Base-by-base conservation (phyloP, 2,329 filamentous ascomycete genomes). In the Penicillium oxalicum region DNA sequence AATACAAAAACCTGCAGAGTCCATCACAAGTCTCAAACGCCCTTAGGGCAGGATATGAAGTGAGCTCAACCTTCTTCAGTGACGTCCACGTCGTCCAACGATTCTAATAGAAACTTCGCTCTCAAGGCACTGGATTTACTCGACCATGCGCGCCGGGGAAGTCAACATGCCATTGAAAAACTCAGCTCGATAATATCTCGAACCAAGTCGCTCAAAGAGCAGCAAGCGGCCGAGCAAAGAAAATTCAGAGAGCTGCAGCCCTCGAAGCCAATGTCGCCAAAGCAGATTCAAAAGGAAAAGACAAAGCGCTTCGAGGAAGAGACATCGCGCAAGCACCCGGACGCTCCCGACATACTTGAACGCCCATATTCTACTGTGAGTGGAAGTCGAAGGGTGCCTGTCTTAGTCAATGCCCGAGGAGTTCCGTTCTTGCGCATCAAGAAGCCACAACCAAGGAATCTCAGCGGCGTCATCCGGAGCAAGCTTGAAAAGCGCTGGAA, bases 361-460 rank as follows among this genome's bases (percentile, higher is more conserved):
- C 68, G 70, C 13, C 70, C 70, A 35, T 57, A 53, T 28, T 54
- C 58, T 7, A 45, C 61, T 7, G 59, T 71, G 5, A 62, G 54
- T 43, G 70, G 70, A n/a, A 62, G 60, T 41, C 67, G 72, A 13
- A 64, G 60, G 43, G 58, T 74, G 6, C 72, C 72, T 25, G 59
- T 65, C 5, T 60, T 74, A 9, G 69, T 73, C 35, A 69, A 64
- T 54, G 70, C 71, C 9, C 65, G 69, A 6, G 70, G 70, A 11
- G 48, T 74, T 9, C 71, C 72, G 2, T 67, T 73, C 38, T 55
- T 74, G 40, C 68, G 70, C 42, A 71, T 73, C 44, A 71, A 72
- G 44, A 74, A 74, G 41, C 72, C 71, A 1, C 69, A 73, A 44
- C 70, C 72, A 7, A 62, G 60, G 50, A 65, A 62, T 44, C 50